These are phyloP conservation scores for Globisporangium okanoganense DNA, from an alignment of 352 stramenopile species.

Conservation along the genomic window DNA sequence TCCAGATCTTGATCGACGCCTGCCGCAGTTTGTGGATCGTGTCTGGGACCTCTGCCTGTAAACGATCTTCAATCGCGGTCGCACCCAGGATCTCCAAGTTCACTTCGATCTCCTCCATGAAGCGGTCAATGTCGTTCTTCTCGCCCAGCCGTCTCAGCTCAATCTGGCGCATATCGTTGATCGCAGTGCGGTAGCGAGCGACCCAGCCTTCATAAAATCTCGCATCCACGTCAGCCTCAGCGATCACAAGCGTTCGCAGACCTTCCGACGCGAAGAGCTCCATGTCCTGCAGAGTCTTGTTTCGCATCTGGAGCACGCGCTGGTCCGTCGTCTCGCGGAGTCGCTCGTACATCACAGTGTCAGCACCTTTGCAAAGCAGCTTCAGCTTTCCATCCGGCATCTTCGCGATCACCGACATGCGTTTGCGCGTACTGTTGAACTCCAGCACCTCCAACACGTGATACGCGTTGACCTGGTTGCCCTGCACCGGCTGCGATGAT, in stretches of 20 bases:
- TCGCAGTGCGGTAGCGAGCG: slow-evolving; percentile 60
- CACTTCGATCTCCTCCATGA: slow-evolving; percentile 87
- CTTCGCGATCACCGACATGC: slow-evolving; percentile 92
- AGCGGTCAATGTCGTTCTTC: slow-evolving; percentile 70
- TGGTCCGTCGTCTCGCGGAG: slow-evolving; percentile 46
- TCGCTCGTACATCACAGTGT: slow-evolving; percentile 89
- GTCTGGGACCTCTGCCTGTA: slow-evolving; percentile 90
- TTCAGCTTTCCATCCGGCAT: slow-evolving; percentile 49
- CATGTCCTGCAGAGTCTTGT: slow-evolving; percentile 82
- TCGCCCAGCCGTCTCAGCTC: slow-evolving; percentile 69
- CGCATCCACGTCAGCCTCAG: slow-evolving; percentile 48
- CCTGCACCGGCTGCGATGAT: slow-evolving; percentile 25
- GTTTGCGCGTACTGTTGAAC: slow-evolving; percentile 95
- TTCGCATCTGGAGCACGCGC: slow-evolving; percentile 42
- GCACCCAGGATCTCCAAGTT: slow-evolving; percentile 86
- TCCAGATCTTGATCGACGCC: slow-evolving; percentile 94
- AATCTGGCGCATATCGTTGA: slow-evolving; percentile 86
- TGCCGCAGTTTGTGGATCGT: slow-evolving; percentile 90
- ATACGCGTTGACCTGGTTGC: slow-evolving; percentile 45
- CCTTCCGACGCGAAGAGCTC: slow-evolving; percentile 87
- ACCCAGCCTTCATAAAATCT: slow-evolving; percentile 68
- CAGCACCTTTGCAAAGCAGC: slow-evolving; percentile 85
- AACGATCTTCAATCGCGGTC: slow-evolving; percentile 93
- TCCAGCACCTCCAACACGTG: slow-evolving; percentile 92
- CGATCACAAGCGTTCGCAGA: slow-evolving; percentile 89